Evolutionary conservation across 2,329 filamentous ascomycete species (phyloP).

Genomic region (Pyrenophora seminiperda): DNA sequence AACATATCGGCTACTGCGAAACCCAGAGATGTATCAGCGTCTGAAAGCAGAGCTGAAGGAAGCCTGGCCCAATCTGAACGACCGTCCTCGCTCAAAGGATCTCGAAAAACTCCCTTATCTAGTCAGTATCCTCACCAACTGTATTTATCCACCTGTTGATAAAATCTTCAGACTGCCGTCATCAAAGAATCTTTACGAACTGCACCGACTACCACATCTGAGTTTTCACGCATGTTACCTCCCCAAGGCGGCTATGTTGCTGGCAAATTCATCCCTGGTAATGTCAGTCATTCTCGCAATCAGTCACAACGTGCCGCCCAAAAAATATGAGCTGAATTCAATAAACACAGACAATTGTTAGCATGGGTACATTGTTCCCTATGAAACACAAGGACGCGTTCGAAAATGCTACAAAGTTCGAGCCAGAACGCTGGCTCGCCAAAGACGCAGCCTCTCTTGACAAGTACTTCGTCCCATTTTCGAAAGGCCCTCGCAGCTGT

Average conservation of each 20-base stretch:
- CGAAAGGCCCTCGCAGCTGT: not conserved
- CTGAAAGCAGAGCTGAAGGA: not conserved
- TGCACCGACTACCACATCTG: not conserved
- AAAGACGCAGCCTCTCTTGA: not conserved
- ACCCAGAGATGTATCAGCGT: not conserved
- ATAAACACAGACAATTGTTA: not conserved
- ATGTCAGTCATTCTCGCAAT: not conserved
- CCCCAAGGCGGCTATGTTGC: not conserved
- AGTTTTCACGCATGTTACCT: not conserved
- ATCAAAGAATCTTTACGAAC: not conserved
- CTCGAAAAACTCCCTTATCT: not conserved
- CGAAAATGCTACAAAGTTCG: not conserved
- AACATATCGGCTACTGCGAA: not conserved
- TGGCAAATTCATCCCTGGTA: conserved; percentile 1
- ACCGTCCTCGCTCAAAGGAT: not conserved
- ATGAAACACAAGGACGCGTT: not conserved
- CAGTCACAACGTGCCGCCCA: no score
- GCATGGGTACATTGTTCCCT: not conserved
- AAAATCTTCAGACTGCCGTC: not conserved
- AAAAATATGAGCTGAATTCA: not conserved
- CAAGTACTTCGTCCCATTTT: conserved; percentile 1
- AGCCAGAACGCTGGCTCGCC: not conserved
- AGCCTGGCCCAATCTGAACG: not conserved
- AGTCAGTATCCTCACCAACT: not conserved
- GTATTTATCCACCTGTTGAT: not conserved